These are phyloP conservation scores for Theileria luwenshuni DNA, from an alignment of 169 alveolate species.

Conservation along the genomic window DNA sequence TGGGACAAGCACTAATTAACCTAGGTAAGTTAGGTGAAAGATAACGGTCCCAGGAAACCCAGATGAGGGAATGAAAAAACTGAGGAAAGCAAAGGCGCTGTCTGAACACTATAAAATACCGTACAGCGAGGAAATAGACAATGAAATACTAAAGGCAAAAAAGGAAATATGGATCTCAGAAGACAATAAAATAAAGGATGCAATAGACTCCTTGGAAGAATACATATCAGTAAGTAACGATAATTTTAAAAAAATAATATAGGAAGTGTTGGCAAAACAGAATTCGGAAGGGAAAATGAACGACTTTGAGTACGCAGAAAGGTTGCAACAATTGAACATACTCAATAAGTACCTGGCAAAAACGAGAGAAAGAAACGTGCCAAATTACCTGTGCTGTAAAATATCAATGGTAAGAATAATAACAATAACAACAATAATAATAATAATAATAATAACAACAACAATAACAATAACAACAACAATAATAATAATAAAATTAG, in stretches of 20 bases:
- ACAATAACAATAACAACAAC: constrained; percentile 70
- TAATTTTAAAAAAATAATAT: too few species aligned
- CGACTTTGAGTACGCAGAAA: constrained; percentile 56
- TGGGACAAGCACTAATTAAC: constrained; percentile 83
- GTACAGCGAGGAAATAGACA: constrained; percentile 71
- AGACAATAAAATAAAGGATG: constrained; percentile 65
- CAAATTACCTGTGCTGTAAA: constrained; percentile 81
- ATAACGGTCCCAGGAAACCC: constrained; percentile 33
- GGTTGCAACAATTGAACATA: constrained; percentile 61
- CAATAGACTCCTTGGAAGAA: constrained; percentile 26
- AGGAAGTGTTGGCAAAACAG: not conserved
- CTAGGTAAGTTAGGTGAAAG: constrained; percentile 54
- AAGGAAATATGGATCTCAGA: constrained; percentile 67
- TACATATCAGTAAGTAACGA: constrained; percentile 23
- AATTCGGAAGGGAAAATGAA: constrained; percentile 40
- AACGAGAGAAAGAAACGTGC: constrained; percentile 70
- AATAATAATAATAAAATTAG: constrained; percentile 35
- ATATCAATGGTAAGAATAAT: constrained; percentile 77
- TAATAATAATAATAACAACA: too few species aligned
- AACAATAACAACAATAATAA: not conserved
- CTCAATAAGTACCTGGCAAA: constrained; percentile 66
- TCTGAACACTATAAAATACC: constrained; percentile 76
- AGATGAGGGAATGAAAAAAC: constrained; percentile 77
- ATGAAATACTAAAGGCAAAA: constrained; percentile 74
- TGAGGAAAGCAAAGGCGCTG: constrained; percentile 73